Base-by-base conservation (phyloP, 805 yeast genomes). In the Metschnikowia sp. region DNA sequence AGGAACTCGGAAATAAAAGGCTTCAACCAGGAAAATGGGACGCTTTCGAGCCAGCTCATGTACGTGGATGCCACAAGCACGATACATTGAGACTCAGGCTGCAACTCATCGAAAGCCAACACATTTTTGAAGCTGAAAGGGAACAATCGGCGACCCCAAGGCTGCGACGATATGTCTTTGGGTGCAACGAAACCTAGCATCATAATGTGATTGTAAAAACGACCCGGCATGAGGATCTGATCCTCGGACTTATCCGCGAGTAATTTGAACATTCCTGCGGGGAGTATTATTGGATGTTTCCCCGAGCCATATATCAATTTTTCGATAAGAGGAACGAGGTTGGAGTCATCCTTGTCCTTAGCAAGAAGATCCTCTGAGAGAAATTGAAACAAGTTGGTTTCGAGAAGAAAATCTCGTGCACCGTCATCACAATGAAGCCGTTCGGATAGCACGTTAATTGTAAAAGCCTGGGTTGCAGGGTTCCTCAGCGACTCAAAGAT, bases 1-100 rank as follows among this genome's bases (percentile, higher is more conserved):
- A 40, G 22, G 7, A 45, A 26, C n/a, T 38, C 42, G 9, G 42
- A 11, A 37, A 45, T 19, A 15, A 40, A 41, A 10, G 41, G 42
- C 31, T 41, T 32, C 29, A 45, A 29, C 49, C 49, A 45, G 8
- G 42, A 4, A 31, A 45, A 45, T 8, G 49, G 49, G 10, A 41
- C 49, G 10, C 28, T 37, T 2, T 35, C 45, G 10, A 45, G 15
- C 37, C 34, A 45, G 5, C 12, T 10, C 3, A 10, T 9, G 28
- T 40, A 41, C 10, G 36, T 11, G 3, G 34, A 32, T 6, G 38
- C 30, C 26, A 38, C 13, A 8, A 32, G 32, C 32, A 28, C 10
- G 2, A 43, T n/a, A 22, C 31, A 43, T 11, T 10, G 26, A n/a
- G 29, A 41, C 22, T 22, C 33, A 3, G 34, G 18, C 26, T 43